A percentile compares a stretch with the other conserved stretches of the same genome.
phyloP scores from a whole-genome alignment of 73 alveolate genomes.

The Paramecium sexaurelia region DNA sequence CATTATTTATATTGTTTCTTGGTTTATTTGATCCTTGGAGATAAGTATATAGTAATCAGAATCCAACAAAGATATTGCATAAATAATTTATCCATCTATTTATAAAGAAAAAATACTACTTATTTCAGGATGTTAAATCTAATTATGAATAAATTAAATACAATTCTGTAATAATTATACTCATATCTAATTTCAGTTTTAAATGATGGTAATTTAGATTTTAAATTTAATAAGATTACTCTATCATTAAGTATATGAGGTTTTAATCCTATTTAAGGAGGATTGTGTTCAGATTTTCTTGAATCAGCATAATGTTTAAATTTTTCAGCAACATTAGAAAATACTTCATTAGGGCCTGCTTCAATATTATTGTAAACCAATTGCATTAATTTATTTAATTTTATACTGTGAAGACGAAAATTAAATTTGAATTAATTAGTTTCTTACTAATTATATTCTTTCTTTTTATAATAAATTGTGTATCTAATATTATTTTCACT shows the following conservation, averaged over 20 bases:
- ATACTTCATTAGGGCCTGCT: neutral
- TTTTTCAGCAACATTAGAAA: neutral
- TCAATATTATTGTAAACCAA: neutral
- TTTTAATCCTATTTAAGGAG: neutral
- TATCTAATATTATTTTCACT: neutral
- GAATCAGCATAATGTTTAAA: neutral
- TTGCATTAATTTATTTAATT: neutral
- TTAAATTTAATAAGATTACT: neutral
- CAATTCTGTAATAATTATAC: neutral
- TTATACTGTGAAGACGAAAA: neutral
- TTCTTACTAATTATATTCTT: neutral
- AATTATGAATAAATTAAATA: neutral
- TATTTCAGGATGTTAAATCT: neutral
- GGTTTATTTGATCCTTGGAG: neutral
- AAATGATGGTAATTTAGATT: neutral
- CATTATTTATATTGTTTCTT: neutral
- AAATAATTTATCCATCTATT: neutral
- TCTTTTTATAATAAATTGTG: slow-evolving; percentile 18
- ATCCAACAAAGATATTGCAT: neutral
- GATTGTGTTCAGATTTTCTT: neutral
- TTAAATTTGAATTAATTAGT: neutral
- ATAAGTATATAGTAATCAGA: neutral
- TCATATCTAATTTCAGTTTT: neutral
- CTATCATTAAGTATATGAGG: neutral
- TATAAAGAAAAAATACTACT: neutral